Evolutionary conservation across 345 rosid genomes (phyloP), one percentile per base, ranked within the genome.

Genomic region (Bruguiera gymnorhiza): DNA sequence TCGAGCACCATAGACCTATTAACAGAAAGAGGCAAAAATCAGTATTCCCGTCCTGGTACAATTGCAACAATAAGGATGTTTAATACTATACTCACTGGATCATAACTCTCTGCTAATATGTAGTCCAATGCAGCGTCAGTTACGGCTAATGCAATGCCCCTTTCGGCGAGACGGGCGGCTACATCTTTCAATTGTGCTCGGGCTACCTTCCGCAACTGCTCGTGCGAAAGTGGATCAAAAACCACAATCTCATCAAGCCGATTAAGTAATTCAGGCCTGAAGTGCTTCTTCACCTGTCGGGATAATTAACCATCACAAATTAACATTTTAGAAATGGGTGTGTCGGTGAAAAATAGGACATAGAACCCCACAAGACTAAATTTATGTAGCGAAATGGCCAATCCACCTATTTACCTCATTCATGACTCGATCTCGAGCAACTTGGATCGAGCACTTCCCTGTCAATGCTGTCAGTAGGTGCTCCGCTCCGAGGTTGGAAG

Each of bases 401-500:
- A 55, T 11, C 6, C 30, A 23, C 2, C 11, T 23, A 26, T 6
- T 63, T 73, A 86, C 95, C 87, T 91, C 97, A 67, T 82, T 91
- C 93, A 89, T 79, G 21, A 94, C 99, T 27, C 83, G 75, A 7
- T 89, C 96, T 0, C 91, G 85, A 27, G 99, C 99, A 61, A 73
- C 96, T 72, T 94, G 85, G 88, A 94, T 89, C 1, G 97, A 1
- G 50, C 81, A 83, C 65, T 92, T 88, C 34, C 97, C 97, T 1
- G 69, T 80, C 8, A 94, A 63, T 2, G 97, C 97, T 3, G 92
- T 78, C 0, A 94, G 79, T 20, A 94, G 88, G 56, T 89, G 92
- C 60, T 94, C 99, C 0, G 97, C 97, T 5, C 97, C 97, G 18
- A 94, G 92, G 80, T 94, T 92, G 0, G 99, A 94, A 0, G 99